These are phyloP conservation scores for Aspergillus terreus DNA, from an alignment of 2,329 filamentous ascomycete genomes.

Conservation along the genomic window DNA sequence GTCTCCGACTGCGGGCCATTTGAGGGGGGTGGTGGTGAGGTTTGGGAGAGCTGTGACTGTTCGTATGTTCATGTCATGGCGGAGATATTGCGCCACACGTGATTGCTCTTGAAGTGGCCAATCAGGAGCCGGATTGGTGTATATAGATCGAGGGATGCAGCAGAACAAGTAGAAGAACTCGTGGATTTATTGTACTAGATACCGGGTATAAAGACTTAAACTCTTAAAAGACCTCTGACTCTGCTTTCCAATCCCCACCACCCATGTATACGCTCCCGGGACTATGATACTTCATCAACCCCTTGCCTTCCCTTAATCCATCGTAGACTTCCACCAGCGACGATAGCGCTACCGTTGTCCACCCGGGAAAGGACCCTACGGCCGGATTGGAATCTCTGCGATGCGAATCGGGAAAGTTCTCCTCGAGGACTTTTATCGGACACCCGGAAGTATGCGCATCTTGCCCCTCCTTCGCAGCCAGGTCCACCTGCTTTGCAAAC, in stretches of 20 bases:
- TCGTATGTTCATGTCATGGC: neutral
- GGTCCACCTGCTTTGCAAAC: constrained; percentile 14
- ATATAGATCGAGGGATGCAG: neutral
- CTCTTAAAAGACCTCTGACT: constrained; percentile 4
- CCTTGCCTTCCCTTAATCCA: constrained; percentile 21
- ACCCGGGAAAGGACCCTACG: constrained; percentile 19
- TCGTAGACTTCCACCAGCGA: constrained; percentile 26
- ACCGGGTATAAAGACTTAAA: neutral
- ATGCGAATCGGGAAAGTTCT: constrained; percentile 25
- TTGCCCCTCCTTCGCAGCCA: constrained; percentile 8
- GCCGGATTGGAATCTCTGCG: constrained; percentile 13
- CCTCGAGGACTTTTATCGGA: constrained; percentile 27
- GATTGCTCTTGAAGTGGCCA: constrained; percentile 27
- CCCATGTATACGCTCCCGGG: constrained; percentile 22
- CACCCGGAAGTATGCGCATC: constrained; percentile 12
- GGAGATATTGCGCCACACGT: constrained; percentile 15
- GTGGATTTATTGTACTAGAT: neutral
- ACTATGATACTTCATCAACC: constrained; percentile 22
- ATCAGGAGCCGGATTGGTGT: constrained; percentile 14
- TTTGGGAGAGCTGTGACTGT: neutral
- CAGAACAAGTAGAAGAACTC: no score
- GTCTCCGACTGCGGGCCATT: constrained; percentile 20
- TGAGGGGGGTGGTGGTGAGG: neutral
- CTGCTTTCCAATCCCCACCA: constrained; percentile 17
- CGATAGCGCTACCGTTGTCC: constrained; percentile 21